Base-by-base conservation (phyloP, 1,139 yeast genomes). In the Hanseniaspora gamundiae region DNA sequence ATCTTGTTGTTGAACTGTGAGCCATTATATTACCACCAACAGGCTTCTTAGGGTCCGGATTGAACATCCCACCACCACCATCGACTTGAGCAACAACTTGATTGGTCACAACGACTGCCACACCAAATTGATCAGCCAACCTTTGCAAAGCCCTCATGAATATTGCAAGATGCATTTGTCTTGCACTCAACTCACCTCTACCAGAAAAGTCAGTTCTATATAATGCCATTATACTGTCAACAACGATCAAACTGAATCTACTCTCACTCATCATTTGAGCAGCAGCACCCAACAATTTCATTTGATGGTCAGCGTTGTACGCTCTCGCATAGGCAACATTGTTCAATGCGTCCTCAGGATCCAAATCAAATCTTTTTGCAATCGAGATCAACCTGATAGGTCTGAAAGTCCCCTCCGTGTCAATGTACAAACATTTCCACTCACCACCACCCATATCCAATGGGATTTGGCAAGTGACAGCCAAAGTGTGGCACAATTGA, bases 401-500 rank as follows among this genome's bases (percentile, higher is more conserved):
- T 59, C 98, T 73, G 63, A 93, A 91, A 1, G 98, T 93, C 14
- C 95, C 95, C 59, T 91, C 99, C 0, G 98, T 91, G 58, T 91
- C 99, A 50, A 91, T 88, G 59, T 85, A 93, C 47, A 93, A 70
- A 63, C 97, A 91, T 62, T 93, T 87, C 35, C 99, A 98, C 67
- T 91, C 99, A 42, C 97, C 99, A 47, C 99, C 99, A 39, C 97
- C 97, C 85, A 85, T 83, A 59, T 91, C 97, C 41, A 91, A 78
- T 3, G 98, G 98, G 47, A 91, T 68, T 63, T 91, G 99, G 61
- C 97, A 91, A 2, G 97, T 88, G 10, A 93, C 95, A 0, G 97
- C 95, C 49, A 93, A 70, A 1, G 98, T 93, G 60, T 93, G 98
- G 63, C 98, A 93, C 43, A 91, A 67, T 66, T 91, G 99, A 5